These are phyloP conservation scores for Lachnellula subtilissima DNA, from an alignment of 2,329 filamentous ascomycete species.

Conservation along the genomic window DNA sequence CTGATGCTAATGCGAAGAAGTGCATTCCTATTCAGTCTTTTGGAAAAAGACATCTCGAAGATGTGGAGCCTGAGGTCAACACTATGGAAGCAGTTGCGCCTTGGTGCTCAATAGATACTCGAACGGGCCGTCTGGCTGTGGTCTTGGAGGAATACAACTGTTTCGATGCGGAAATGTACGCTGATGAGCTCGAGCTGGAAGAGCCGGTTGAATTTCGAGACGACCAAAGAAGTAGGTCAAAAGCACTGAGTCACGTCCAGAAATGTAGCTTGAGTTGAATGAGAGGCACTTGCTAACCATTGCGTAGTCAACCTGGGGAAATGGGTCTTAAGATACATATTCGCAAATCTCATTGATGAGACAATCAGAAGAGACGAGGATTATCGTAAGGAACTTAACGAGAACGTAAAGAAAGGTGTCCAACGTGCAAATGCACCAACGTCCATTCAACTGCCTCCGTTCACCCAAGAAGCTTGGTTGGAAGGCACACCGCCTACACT, in stretches of 20 bases:
- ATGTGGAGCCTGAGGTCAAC: conserved; percentile 82
- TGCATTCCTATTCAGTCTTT: conserved; percentile 87
- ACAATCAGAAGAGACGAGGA: conserved; percentile 77
- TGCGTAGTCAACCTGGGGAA: conserved; percentile 85
- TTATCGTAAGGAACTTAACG: conserved; percentile 65
- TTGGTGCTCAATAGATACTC: conserved; percentile 93
- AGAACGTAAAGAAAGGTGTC: conserved; percentile 54
- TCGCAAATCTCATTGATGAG: conserved; percentile 83
- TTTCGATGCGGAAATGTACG: conserved; percentile 96
- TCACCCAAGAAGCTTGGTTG: conserved; percentile 33
- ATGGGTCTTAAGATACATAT: conserved; percentile 91
- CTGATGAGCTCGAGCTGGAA: conserved; percentile 74
- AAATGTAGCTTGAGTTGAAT: not conserved
- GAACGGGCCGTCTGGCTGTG: conserved; percentile 86
- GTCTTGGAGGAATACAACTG: conserved; percentile 91
- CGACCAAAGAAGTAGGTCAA: conserved; percentile 77
- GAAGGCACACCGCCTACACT: conserved; percentile 41
- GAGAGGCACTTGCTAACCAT: conserved; percentile 24
- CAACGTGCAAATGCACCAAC: conserved; percentile 54
- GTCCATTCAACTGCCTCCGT: conserved; percentile 54
- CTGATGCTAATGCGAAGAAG: conserved; percentile 38
- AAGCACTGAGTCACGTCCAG: not conserved
- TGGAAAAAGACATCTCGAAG: conserved; percentile 88
- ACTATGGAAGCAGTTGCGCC: conserved; percentile 85
- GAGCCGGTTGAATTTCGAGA: conserved; percentile 79